Conservation (phyloP, 2,329 filamentous ascomycete genomes). For the Escovopsis sp. region DNA sequence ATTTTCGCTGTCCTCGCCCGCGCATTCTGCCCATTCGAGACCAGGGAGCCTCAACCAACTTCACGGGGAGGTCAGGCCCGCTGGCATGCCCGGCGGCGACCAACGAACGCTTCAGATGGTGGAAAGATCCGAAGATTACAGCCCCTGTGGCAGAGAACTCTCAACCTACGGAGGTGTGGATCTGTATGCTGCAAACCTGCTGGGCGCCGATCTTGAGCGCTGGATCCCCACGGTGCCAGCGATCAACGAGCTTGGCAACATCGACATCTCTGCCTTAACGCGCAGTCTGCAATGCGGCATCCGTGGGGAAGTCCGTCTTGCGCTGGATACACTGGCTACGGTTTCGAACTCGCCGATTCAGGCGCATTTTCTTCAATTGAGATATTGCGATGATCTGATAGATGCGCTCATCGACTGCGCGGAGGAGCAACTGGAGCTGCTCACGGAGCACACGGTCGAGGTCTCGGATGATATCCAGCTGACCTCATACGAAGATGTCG, state of each 20-base stretch:
- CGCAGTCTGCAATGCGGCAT: conserved; percentile 84
- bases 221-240: conserved; percentile 62
- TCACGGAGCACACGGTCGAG: conserved; percentile 74
- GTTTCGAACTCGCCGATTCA: conserved; percentile 48
- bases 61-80: conserved; percentile 20
- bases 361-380: conserved; percentile 50
- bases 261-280: conserved; percentile 81
- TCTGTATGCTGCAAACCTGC: conserved; percentile 45
- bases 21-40: conserved; percentile 19
- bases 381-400: conserved; percentile 72
- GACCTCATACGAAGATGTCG: conserved; percentile 73
- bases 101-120: conserved; percentile 24
- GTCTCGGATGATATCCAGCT: conserved; percentile 78
- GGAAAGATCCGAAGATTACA: conserved; percentile 37
- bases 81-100: conserved; percentile 11
- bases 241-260: conserved; percentile 65
- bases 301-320: conserved; percentile 75
- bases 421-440: conserved; percentile 69
- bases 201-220: conserved; percentile 52
- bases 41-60: conserved; percentile 24
- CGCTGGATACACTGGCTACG: conserved; percentile 67
- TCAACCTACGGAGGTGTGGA: conserved; percentile 59
- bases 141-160: conserved; percentile 38
- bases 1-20: conserved; percentile 32
- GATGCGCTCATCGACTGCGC: conserved; percentile 83